Percentiles rank a stretch among this genome's conserved stretches.
These are phyloP conservation scores for Phialophora macrospora DNA, from an alignment of 2,329 filamentous ascomycete species.

Conservation along the genomic window DNA sequence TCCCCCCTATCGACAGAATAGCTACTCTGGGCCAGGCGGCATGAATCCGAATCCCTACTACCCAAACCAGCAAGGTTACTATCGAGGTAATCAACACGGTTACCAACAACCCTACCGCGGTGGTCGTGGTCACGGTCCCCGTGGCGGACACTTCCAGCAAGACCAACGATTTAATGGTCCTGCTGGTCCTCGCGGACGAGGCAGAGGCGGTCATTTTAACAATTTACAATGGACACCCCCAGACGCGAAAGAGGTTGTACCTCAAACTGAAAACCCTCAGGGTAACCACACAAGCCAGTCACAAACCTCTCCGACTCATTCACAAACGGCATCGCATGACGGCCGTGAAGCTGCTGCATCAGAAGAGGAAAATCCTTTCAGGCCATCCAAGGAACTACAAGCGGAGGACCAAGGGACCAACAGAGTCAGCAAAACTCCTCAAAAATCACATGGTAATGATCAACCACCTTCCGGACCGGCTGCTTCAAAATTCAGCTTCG, in stretches of 20 bases:
- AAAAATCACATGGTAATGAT: slow-evolving; percentile 58
- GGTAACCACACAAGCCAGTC: slow-evolving; percentile 46
- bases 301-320: slow-evolving; percentile 42
- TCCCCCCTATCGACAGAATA: slow-evolving; percentile 63
- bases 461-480: slow-evolving; percentile 54
- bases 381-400: slow-evolving; percentile 67
- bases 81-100: slow-evolving; percentile 62
- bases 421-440: slow-evolving; percentile 62
- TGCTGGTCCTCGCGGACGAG: slow-evolving; percentile 46
- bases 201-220: slow-evolving; percentile 64
- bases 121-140: slow-evolving; percentile 57
- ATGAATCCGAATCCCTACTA: slow-evolving; percentile 60
- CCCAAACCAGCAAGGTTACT: slow-evolving; percentile 53
- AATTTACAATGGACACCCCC: slow-evolving; percentile 73
- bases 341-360: slow-evolving; percentile 45
- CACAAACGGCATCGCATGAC: slow-evolving; percentile 44
- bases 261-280: slow-evolving; percentile 46
- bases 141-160: slow-evolving; percentile 61
- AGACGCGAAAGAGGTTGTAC: slow-evolving; percentile 54
- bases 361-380: slow-evolving; percentile 65
- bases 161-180: slow-evolving; percentile 38
- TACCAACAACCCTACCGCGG: slow-evolving; percentile 58
- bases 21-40: slow-evolving; percentile 58
- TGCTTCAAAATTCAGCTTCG: slow-evolving; percentile 84
- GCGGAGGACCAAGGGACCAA: slow-evolving; percentile 65